Conservation (phyloP, 108 stramenopile genomes). For the Aureococcus anophagefferens region DNA sequence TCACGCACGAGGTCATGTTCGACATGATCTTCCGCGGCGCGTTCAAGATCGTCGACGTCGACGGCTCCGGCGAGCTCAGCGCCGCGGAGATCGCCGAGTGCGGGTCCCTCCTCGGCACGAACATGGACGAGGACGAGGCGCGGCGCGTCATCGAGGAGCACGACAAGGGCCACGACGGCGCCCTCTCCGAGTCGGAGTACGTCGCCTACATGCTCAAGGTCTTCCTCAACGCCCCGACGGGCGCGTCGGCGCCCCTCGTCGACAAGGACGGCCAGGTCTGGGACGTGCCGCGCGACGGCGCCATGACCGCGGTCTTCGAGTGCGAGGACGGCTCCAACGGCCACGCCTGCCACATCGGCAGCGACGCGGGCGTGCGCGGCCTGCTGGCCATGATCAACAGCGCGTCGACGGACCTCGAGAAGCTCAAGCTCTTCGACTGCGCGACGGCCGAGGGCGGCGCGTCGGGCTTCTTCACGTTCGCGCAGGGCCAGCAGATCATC, state of each 20-base stretch:
- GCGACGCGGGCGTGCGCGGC: neutral
- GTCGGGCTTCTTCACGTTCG: too few relatives aligned
- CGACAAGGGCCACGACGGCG: slow-evolving; percentile 3
- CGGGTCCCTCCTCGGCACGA: neutral
- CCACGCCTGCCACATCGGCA: slow-evolving; percentile 4
- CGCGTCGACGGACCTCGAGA: neutral
- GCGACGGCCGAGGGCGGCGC: too few relatives aligned
- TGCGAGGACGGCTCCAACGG: neutral
- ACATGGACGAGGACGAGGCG: neutral
- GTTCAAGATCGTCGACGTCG: slow-evolving; percentile 6
- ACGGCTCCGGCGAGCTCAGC: slow-evolving; percentile 1
- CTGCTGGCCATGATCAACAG: neutral
- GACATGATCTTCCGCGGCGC: slow-evolving; percentile 9
- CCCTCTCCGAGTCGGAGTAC: slow-evolving; percentile 6
- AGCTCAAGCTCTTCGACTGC: slow-evolving; percentile 1
- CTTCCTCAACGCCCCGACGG: neutral
- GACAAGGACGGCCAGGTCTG: neutral
- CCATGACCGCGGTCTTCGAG: neutral
- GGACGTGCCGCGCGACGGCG: neutral
- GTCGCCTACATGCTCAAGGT: slow-evolving; percentile 4
- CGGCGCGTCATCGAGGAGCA: slow-evolving; percentile 1
- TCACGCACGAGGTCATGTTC: slow-evolving; percentile 7
- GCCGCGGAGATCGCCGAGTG: neutral
- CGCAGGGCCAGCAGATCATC: neutral
- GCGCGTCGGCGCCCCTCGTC: neutral